Evolutionary conservation across 768 basidiomycete species (phyloP).

Genomic region (Filobasidium wieringae): DNA sequence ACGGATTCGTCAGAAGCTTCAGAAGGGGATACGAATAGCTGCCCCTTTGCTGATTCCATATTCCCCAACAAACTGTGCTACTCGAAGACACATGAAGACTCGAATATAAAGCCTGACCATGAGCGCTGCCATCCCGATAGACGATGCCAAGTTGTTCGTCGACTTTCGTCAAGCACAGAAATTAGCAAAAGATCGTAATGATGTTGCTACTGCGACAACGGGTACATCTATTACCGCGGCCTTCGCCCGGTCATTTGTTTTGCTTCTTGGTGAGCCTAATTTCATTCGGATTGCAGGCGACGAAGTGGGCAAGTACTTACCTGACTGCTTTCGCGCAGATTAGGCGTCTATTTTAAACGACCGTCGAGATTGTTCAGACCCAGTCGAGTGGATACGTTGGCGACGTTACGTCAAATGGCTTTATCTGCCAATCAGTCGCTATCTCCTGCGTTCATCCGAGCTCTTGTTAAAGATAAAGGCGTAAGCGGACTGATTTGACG

Average conservation of each 20-base stretch:
- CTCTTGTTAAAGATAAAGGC: slow-evolving; percentile 23
- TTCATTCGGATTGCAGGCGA: background rate
- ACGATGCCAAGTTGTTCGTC: slow-evolving; percentile 3
- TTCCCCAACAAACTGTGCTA: too few relatives aligned
- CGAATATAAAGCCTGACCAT: too few relatives aligned
- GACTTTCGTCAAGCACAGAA: slow-evolving; percentile 1
- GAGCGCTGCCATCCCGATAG: too few relatives aligned
- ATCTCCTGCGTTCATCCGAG: slow-evolving; percentile 27
- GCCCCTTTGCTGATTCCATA: too few relatives aligned
- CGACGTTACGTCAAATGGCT: slow-evolving; percentile 29
- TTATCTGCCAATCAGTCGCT: slow-evolving; percentile 30
- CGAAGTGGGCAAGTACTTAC: background rate
- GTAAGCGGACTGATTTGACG: slow-evolving; percentile 12
- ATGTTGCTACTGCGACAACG: slow-evolving; percentile 12
- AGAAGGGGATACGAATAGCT: too few relatives aligned
- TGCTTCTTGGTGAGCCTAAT: slow-evolving; percentile 25
- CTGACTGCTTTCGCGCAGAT: background rate
- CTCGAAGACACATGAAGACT: too few relatives aligned
- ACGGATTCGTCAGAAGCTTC: too few relatives aligned
- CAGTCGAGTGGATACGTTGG: slow-evolving; percentile 34
- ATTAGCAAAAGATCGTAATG: background rate
- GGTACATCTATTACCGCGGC: slow-evolving; percentile 29
- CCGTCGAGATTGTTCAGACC: slow-evolving; percentile 35
- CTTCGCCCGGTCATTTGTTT: slow-evolving; percentile 26
- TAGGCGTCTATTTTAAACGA: slow-evolving; percentile 34